Conservation (phyloP, 352 stramenopile species). For the Lagenidium sp. region DNA sequence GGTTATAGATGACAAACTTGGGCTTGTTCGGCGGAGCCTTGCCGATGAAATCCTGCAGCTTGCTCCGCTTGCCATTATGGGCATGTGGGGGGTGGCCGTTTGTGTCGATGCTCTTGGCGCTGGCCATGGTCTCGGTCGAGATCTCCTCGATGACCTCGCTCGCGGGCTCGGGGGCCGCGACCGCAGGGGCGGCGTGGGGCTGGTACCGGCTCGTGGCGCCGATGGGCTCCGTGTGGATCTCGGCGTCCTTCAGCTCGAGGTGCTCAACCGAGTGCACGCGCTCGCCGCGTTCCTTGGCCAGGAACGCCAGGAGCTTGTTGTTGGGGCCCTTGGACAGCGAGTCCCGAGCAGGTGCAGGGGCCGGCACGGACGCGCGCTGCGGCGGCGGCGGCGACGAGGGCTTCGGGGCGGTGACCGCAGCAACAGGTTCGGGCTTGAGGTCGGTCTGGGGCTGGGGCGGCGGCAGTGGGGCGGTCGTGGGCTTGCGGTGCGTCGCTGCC, state of each 20-base stretch:
- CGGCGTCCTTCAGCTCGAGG: background rate
- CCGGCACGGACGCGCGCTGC: too few relatives aligned
- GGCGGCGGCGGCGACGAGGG: too few relatives aligned
- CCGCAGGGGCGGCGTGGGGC: background rate
- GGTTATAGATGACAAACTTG: slow-evolving; percentile 47
- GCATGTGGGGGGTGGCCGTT: too few relatives aligned
- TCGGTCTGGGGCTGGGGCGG: too few relatives aligned
- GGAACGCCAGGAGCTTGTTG: slow-evolving; percentile 47
- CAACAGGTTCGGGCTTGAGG: too few relatives aligned
- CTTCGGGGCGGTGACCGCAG: too few relatives aligned
- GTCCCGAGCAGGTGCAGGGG: too few relatives aligned
- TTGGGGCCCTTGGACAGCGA: too few relatives aligned
- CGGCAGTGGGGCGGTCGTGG: background rate
- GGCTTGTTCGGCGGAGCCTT: slow-evolving; percentile 39
- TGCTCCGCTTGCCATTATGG: too few relatives aligned
- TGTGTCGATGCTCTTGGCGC: too few relatives aligned
- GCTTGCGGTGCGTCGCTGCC: background rate
- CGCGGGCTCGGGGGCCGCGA: background rate
- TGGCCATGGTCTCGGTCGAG: background rate
- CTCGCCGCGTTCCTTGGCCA: slow-evolving; percentile 40
- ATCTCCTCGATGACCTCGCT: background rate
- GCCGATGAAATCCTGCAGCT: slow-evolving; percentile 46
- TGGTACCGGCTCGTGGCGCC: slow-evolving; percentile 5
- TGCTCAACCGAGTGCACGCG: slow-evolving; percentile 26
- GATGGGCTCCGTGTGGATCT: slow-evolving; percentile 6